phyloP scores from a whole-genome alignment of 331 rosid species.

The Prunus yedoensis region DNA sequence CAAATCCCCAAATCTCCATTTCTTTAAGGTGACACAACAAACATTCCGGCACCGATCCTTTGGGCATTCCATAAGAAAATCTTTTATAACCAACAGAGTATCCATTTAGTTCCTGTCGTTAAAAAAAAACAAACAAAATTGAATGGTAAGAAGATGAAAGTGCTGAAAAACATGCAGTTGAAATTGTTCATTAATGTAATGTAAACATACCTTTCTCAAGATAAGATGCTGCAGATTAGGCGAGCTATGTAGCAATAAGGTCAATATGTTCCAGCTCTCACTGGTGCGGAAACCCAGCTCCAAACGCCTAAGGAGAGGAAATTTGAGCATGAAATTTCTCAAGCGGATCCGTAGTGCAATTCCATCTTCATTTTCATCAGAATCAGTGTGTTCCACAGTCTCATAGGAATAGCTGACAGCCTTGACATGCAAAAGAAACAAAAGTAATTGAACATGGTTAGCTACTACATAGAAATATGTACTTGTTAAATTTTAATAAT shows the following conservation, averaged over 20 bases:
- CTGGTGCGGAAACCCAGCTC: conserved; percentile 1
- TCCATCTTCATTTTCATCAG: background rate
- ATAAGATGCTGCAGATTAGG: background rate
- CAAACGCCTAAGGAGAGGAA: background rate
- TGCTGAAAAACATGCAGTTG: too few species aligned
- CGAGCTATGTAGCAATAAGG: background rate
- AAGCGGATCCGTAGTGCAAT: background rate
- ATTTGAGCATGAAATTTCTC: background rate
- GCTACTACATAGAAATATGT: background rate
- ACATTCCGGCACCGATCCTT: background rate
- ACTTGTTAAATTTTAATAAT: too few species aligned
- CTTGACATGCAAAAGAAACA: background rate
- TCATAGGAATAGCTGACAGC: background rate
- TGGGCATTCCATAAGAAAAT: background rate
- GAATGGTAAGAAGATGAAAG: too few species aligned
- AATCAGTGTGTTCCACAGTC: background rate
- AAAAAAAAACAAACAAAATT: background rate
- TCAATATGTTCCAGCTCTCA: conserved; percentile 8
- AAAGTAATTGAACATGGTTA: background rate
- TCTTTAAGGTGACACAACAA: conserved; percentile 2
- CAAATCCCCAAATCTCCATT: conserved; percentile 4
- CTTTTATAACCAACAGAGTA: background rate
- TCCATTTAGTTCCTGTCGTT: background rate
- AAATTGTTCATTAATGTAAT: too few species aligned
- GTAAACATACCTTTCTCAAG: background rate